A percentile compares a stretch with the other conserved stretches of the same genome.
These are phyloP conservation scores for Solanum microdontum DNA, from an alignment of 257 asterid genomes.

Conservation along the genomic window DNA sequence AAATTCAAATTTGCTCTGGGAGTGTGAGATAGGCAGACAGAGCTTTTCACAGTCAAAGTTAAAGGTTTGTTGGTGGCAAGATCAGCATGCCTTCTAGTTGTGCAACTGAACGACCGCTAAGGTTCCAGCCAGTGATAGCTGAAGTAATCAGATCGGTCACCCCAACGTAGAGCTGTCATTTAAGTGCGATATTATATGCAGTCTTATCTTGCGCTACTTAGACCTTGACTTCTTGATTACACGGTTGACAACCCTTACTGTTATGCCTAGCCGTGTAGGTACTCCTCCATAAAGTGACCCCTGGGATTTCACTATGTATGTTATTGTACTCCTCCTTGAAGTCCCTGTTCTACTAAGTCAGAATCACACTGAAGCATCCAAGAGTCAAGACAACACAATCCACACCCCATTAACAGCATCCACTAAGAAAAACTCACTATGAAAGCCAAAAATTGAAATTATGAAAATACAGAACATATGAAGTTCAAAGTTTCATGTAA, in stretches of 20 bases:
- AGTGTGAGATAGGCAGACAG: not conserved
- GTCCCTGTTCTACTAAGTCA: not conserved
- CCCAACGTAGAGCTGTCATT: not conserved
- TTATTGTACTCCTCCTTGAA: not conserved
- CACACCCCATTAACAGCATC: not conserved
- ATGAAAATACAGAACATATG: not conserved
- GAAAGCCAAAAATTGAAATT: not conserved
- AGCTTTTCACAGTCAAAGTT: not conserved
- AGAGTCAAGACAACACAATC: not conserved
- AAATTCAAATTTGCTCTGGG: not conserved
- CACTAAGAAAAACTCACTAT: not conserved
- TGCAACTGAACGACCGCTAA: not conserved
- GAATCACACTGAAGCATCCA: not conserved
- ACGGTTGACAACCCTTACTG: not conserved
- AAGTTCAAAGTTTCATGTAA: not conserved
- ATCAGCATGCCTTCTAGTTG: not conserved
- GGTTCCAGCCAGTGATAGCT: not conserved
- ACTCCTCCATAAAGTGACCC: not conserved
- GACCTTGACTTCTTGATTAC: not conserved
- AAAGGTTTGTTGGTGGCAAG: not conserved
- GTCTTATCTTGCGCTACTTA: not conserved
- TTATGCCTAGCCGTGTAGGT: too few relatives aligned
- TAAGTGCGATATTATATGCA: too few relatives aligned
- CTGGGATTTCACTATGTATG: not conserved
- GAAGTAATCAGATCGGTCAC: not conserved